Evolutionary conservation across 2,329 filamentous ascomycete species (phyloP).

Genomic region (Ascocoryne sarcoides): DNA sequence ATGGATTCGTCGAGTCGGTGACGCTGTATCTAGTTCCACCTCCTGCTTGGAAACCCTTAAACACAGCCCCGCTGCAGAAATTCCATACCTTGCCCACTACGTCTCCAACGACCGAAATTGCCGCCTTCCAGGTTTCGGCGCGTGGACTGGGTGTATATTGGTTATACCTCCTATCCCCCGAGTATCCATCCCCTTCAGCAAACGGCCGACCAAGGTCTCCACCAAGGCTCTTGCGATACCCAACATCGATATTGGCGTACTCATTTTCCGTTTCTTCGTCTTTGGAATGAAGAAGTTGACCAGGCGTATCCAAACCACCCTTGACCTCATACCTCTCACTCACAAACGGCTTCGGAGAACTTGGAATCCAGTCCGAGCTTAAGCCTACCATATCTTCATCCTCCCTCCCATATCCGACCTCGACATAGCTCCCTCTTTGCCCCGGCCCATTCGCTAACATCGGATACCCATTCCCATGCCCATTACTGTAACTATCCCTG

Average conservation of each 20-base stretch:
- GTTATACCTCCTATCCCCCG: background rate
- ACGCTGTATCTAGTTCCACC: constrained; percentile 59
- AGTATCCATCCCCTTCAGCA: background rate
- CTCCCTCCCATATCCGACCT: background rate
- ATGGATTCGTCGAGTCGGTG: constrained; percentile 4
- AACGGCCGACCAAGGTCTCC: constrained; percentile 2
- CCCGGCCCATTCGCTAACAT: background rate
- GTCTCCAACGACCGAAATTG: constrained; percentile 38
- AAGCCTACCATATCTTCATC: background rate
- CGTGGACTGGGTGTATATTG: constrained; percentile 8
- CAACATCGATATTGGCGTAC: constrained; percentile 30
- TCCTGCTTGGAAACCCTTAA: constrained; percentile 80
- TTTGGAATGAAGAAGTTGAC: constrained; percentile 25
- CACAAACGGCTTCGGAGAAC: constrained; percentile 35
- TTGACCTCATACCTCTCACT: constrained; percentile 43
- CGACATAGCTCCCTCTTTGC: background rate
- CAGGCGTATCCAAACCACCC: constrained; percentile 40
- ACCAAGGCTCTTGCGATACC: constrained; percentile 28
- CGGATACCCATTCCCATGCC: background rate
- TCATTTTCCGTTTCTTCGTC: constrained; percentile 28
- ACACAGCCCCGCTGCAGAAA: constrained; percentile 61
- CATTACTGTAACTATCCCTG: constrained; percentile 6
- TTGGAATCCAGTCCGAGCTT: constrained; percentile 11
- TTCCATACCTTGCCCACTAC: constrained; percentile 72
- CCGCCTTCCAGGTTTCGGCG: constrained; percentile 44